These are phyloP conservation scores for Coniochaeta sp. DNA, from an alignment of 2,329 filamentous ascomycete genomes.

Conservation along the genomic window DNA sequence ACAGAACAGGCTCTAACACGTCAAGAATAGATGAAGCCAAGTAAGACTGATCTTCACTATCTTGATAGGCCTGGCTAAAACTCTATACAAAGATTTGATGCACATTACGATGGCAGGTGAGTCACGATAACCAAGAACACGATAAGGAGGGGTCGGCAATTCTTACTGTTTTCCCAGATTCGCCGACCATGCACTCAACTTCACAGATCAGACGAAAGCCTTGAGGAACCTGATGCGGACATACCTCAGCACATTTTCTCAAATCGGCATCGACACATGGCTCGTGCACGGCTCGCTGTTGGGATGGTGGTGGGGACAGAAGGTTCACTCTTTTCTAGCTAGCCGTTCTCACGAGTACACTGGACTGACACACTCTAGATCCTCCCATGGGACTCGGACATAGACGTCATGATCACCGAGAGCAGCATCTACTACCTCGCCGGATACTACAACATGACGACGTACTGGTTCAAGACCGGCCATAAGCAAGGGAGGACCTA, in stretches of 20 bases:
- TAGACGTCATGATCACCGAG: conserved; percentile 67
- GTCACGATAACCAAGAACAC: no score
- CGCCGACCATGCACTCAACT: conserved; percentile 6
- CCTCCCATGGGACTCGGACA: conserved; percentile 71
- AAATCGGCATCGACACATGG: conserved; percentile 69
- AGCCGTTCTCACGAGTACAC: neutral
- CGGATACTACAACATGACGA: conserved; percentile 56
- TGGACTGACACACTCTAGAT: conserved; percentile 33
- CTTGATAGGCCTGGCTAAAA: neutral
- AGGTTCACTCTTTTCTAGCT: conserved; percentile 18
- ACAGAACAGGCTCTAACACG: neutral
- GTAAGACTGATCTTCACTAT: neutral
- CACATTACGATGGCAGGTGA: conserved; percentile 26
- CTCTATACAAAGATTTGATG: conserved; percentile 16
- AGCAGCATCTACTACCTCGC: conserved; percentile 60
- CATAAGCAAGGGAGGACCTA: conserved; percentile 29
- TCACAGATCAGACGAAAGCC: conserved; percentile 23
- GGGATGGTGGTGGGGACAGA: conserved; percentile 79
- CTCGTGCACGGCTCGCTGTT: conserved; percentile 77
- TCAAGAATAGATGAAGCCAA: neutral
- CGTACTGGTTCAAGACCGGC: conserved; percentile 32
- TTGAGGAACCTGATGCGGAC: conserved; percentile 63
- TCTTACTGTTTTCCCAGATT: conserved; percentile 6
- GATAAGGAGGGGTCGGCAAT: no score
- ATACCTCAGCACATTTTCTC: conserved; percentile 61